Percentiles rank a stretch among this genome's conserved stretches.
These are phyloP conservation scores for Acorus calamus DNA, from an alignment of 106 monocot genomes.

Conservation along the genomic window DNA sequence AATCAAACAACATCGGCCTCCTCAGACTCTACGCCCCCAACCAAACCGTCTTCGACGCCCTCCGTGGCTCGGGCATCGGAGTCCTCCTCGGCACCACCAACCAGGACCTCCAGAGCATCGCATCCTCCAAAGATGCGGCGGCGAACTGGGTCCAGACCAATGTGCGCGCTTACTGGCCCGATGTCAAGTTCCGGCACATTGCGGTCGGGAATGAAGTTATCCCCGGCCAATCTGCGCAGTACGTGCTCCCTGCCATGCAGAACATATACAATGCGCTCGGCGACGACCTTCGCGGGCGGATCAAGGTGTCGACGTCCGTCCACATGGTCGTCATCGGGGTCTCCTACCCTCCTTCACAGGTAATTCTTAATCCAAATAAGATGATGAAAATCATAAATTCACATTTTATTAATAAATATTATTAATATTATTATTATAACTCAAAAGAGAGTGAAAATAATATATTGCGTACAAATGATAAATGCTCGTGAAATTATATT, in stretches of 20 bases:
- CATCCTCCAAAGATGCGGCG: constrained; percentile 13
- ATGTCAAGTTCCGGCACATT: constrained; percentile 21
- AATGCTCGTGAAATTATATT: too few species aligned
- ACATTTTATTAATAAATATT: too few species aligned
- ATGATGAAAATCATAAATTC: too few species aligned
- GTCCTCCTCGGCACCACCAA: constrained; percentile 31
- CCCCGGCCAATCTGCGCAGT: constrained; percentile 24
- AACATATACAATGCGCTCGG: constrained; percentile 34
- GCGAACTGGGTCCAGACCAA: constrained; percentile 28
- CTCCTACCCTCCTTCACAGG: constrained; percentile 26
- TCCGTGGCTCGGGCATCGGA: constrained; percentile 29
- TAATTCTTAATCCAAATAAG: too few species aligned
- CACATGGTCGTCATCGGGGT: constrained; percentile 14
- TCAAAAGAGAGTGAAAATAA: too few species aligned
- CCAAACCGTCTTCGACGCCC: constrained; percentile 14
- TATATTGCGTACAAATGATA: too few species aligned
- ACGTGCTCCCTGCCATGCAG: constrained; percentile 47
- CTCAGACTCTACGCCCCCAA: constrained; percentile 41
- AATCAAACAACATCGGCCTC: constrained; percentile 16
- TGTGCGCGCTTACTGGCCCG: constrained; percentile 11
- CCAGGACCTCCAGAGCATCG: constrained; percentile 10
- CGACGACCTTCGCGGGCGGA: background rate
- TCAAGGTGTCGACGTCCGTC: constrained; percentile 31
- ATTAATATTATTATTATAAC: too few species aligned
- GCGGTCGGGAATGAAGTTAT: constrained; percentile 70